Base-by-base conservation (phyloP, 352 stramenopile species). In the Globisporangium perplexum region DNA sequence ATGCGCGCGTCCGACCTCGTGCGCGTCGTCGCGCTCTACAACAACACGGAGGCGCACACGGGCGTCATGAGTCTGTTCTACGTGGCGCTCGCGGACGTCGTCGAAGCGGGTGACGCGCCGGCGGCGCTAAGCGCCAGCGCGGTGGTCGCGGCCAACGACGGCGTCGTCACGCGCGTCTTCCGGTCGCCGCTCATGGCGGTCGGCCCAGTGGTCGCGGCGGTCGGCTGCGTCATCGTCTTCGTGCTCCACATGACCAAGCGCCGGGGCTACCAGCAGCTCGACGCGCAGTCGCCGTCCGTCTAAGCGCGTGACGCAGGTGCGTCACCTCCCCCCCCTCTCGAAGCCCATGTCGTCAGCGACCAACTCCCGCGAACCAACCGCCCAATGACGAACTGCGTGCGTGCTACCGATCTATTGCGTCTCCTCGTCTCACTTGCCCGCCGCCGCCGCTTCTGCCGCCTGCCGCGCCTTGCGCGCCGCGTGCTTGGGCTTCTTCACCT, bases 1-100 rank as follows among this genome's bases (percentile, higher is more conserved):
- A 79, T 89, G 71, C 73, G 69, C 55, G 74, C 74, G 41, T 83
- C 77, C 39, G 74, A 87, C 50, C 68, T 90, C 45, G 69, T 90
- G 59, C 78, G 81, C 48, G 60, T 92, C 53, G 78, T 92, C 4
- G 72, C 81, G 20, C 68, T 89, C 17, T 92, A 88, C 68, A 90
- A 92, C 74, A 90, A 86, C 68, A 90, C 81, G 35, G 22, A 83
- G 38, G 62, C 76, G 38, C 81, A 90, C 62, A 88, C 81, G 28
- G 81, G 81, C 41, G 81, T 78, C 7, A 92, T 92, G 81, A 86
- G 74, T 49, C 56, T 92, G 14, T 78, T 87, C 71, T 92, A 90
- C 68, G 50, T 92, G 46, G 81, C 77, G 30, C 63, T 90, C 14
- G 76, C 72, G 47, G 78, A 92, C 54, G 77, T 85, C 47, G 24